Conservation (phyloP, 768 basidiomycete genomes). For the Vararia minispora region DNA sequence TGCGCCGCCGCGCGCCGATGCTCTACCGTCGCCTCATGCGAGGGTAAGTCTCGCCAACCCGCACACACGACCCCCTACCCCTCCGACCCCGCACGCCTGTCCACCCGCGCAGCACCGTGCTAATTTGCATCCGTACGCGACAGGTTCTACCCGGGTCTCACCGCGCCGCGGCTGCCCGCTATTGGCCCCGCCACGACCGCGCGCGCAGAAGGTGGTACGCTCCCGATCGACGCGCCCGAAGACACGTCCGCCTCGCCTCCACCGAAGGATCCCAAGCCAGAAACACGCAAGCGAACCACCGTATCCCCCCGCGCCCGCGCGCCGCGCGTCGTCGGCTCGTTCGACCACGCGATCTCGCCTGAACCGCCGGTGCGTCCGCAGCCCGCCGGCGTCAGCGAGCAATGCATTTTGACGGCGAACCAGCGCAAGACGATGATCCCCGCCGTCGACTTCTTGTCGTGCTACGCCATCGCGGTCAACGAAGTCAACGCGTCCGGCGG, state of each 20-base stretch:
- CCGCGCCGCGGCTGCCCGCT: constrained; percentile 24
- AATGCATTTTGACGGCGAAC: constrained; percentile 6
- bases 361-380: constrained; percentile 66
- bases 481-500: constrained; percentile 93
- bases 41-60: constrained; percentile 36
- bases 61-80: too few relatives aligned
- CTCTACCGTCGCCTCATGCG: constrained; percentile 87
- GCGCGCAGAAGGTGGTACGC: constrained; percentile 8
- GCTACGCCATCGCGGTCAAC: constrained; percentile 91
- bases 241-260: constrained; percentile 7
- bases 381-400: not conserved
- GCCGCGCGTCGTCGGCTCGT: constrained; percentile 54
- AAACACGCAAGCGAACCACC: not conserved
- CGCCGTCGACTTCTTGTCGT: constrained; percentile 86
- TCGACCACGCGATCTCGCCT: constrained; percentile 70
- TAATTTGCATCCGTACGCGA: not conserved
- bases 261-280: not conserved
- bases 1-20: constrained; percentile 78
- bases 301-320: constrained; percentile 16
- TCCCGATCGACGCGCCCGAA: constrained; percentile 14
- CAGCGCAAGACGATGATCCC: constrained; percentile 83
- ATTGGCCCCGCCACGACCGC: constrained; percentile 23
- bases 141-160: constrained; percentile 44
- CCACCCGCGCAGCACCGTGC: not conserved
- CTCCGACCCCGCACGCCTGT: not conserved